A percentile compares a stretch with the other conserved stretches of the same genome.
Conservation (phyloP, 352 stramenopile genomes). For the Phytophthora tentaculata region DNA sequence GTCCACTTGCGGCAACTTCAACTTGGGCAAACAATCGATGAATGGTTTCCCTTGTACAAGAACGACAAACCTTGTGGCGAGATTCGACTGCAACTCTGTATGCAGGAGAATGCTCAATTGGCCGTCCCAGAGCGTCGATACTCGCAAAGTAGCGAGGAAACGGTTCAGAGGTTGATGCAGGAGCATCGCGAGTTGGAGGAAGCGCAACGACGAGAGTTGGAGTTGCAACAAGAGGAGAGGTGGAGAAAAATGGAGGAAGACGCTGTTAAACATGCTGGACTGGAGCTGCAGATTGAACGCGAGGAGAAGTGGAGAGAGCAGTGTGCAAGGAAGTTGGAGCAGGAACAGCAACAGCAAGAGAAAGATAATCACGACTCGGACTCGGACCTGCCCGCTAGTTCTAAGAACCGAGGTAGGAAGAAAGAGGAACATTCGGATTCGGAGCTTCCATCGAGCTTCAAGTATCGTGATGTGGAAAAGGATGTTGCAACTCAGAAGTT, state of each 20-base stretch:
- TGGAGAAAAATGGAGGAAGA: slow-evolving; percentile 28
- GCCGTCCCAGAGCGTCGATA: slow-evolving; percentile 5
- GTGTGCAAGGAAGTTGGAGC: slow-evolving; percentile 5
- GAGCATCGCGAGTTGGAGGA: slow-evolving; percentile 36
- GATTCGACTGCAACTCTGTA: slow-evolving; percentile 63
- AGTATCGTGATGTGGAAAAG: slow-evolving; percentile 14
- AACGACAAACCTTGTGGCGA: slow-evolving; percentile 44
- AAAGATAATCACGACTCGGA: slow-evolving; percentile 7
- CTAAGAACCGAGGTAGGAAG: slow-evolving; percentile 10
- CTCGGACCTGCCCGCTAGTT: slow-evolving; percentile 11
- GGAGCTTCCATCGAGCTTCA: slow-evolving; percentile 18
- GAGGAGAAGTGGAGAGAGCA: slow-evolving; percentile 24
- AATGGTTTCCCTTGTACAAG: slow-evolving; percentile 68
- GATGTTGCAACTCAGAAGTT: slow-evolving; percentile 10
- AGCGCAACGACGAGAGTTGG: slow-evolving; percentile 15
- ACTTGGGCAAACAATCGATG: slow-evolving; percentile 50
- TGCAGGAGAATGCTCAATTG: slow-evolving; percentile 30
- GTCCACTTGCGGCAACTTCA: slow-evolving; percentile 61
- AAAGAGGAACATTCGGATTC: slow-evolving; percentile 24
- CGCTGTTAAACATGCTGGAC: slow-evolving; percentile 14
- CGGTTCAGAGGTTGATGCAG: slow-evolving; percentile 30
- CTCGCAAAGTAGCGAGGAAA: slow-evolving; percentile 24
- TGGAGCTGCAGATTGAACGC: slow-evolving; percentile 17
- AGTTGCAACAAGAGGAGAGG: slow-evolving; percentile 25
- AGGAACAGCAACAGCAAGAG: neutral